These are phyloP conservation scores for Protomyces lactucae-debilis DNA, from an alignment of 1,139 yeast genomes.

Conservation along the genomic window DNA sequence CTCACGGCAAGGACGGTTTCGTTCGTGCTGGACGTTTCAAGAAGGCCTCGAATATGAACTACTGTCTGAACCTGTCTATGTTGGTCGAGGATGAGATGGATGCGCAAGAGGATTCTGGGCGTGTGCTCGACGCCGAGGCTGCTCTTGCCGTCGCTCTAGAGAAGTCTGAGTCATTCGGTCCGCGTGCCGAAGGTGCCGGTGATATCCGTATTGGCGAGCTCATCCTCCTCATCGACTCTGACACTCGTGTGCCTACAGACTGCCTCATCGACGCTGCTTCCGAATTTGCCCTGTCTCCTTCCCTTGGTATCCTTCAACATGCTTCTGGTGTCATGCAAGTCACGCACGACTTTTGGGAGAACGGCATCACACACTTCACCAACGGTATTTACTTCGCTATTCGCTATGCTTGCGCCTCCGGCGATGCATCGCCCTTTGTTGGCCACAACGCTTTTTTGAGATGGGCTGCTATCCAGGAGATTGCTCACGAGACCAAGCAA, in stretches of 20 bases:
- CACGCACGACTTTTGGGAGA: conserved; percentile 29
- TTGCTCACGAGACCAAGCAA: conserved; percentile 22
- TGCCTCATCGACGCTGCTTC: conserved; percentile 31
- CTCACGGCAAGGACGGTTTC: conserved; percentile 29
- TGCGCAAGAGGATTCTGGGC: not conserved
- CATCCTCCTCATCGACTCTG: conserved; percentile 29
- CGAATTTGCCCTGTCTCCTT: conserved; percentile 29
- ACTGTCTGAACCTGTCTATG: conserved; percentile 26
- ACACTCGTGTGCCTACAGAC: conserved; percentile 30
- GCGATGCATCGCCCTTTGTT: conserved; percentile 29
- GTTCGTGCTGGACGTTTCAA: conserved; percentile 21
- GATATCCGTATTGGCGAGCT: conserved; percentile 30
- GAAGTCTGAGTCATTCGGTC: conserved; percentile 3
- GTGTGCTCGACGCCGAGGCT: not conserved
- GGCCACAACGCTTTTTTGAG: conserved; percentile 30
- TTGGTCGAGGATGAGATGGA: conserved; percentile 28
- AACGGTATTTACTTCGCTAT: conserved; percentile 29
- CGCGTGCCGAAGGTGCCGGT: conserved; percentile 26
- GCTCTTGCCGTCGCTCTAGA: not conserved
- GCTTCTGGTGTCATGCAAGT: conserved; percentile 31
- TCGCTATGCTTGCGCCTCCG: conserved; percentile 28
- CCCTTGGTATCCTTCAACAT: conserved; percentile 29
- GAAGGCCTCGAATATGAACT: conserved; percentile 5
- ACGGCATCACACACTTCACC: conserved; percentile 30
- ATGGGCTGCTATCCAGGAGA: conserved; percentile 29